Evolutionary conservation across 495 filamentous ascomycete species (phyloP).

Genomic region (Penicillium tannophilum): DNA sequence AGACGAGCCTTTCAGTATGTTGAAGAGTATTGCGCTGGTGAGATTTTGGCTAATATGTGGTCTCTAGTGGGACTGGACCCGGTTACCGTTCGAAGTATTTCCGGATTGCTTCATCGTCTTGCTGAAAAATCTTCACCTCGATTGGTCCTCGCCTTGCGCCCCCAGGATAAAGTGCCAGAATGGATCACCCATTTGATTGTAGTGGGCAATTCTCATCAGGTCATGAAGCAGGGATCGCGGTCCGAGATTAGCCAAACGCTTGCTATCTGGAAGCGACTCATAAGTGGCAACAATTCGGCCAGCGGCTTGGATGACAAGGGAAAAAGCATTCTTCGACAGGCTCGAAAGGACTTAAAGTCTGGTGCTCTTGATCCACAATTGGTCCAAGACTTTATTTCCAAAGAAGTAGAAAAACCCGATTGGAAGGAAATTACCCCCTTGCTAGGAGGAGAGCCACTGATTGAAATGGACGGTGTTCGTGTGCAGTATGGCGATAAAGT

Average conservation of each 20-base stretch:
- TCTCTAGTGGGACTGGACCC: conserved; percentile 82
- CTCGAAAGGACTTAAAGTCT: conserved; percentile 19
- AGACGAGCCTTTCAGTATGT: conserved; percentile 88
- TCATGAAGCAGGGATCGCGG: conserved; percentile 46
- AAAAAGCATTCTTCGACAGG: conserved; percentile 12
- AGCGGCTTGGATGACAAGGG: background rate
- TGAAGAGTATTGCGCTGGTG: background rate
- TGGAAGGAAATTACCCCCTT: background rate
- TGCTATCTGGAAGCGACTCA: conserved; percentile 28
- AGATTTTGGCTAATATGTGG: background rate
- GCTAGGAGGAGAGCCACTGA: conserved; percentile 59
- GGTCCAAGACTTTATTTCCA: conserved; percentile 30
- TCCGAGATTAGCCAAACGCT: conserved; percentile 22
- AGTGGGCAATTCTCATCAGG: conserved; percentile 59
- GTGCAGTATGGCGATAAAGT: conserved; percentile 78
- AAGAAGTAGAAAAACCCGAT: conserved; percentile 1
- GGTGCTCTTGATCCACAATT: conserved; percentile 36
- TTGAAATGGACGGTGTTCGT: conserved; percentile 82
- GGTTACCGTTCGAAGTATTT: conserved; percentile 67
- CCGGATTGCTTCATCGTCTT: conserved; percentile 64
- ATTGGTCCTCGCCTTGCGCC: conserved; percentile 73
- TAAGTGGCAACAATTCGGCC: background rate
- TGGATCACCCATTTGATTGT: conserved; percentile 86
- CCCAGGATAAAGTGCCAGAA: conserved; percentile 81
- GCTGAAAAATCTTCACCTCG: conserved; percentile 66